A percentile compares a stretch with the other conserved stretches of the same genome.
Conservation (phyloP, 306 rosid genomes). For the Vigna nakashimae region DNA sequence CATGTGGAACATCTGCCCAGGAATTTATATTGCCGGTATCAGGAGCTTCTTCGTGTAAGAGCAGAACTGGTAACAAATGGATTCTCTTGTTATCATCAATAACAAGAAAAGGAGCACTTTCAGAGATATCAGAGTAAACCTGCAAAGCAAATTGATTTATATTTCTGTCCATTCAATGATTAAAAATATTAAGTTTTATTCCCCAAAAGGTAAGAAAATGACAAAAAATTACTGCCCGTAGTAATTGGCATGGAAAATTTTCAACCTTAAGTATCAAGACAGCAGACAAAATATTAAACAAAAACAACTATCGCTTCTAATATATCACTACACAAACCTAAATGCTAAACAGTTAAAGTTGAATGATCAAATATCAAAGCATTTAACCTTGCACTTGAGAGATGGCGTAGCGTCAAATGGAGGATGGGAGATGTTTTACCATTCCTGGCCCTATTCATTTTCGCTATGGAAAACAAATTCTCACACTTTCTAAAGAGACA, state of each 20-base stretch:
- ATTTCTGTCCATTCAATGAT: constrained; percentile 20
- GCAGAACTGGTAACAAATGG: constrained; percentile 60
- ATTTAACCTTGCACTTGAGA: constrained; percentile 19
- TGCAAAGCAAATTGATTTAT: constrained; percentile 49
- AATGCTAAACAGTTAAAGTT: constrained; percentile 6
- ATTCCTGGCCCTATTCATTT: neutral
- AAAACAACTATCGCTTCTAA: constrained; percentile 6
- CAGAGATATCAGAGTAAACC: constrained; percentile 54
- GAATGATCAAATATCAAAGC: constrained; percentile 23
- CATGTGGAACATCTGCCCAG: constrained; percentile 58
- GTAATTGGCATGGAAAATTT: neutral
- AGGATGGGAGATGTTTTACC: constrained; percentile 12
- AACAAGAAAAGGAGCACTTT: constrained; percentile 70
- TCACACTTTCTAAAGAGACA: neutral
- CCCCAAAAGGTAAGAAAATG: neutral
- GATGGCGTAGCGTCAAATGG: neutral
- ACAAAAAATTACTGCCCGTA: neutral
- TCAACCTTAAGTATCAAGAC: constrained; percentile 14
- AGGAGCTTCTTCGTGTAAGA: constrained; percentile 61
- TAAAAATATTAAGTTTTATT: constrained; percentile 15
- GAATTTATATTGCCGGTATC: constrained; percentile 52
- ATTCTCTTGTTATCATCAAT: constrained; percentile 60
- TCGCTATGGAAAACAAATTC: neutral
- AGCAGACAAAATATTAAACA: constrained; percentile 6
- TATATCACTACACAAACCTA: neutral